Percentiles rank a stretch among this genome's conserved stretches.
Conservation (phyloP, 2,329 filamentous ascomycete species). For the Penicillium sp. region DNA sequence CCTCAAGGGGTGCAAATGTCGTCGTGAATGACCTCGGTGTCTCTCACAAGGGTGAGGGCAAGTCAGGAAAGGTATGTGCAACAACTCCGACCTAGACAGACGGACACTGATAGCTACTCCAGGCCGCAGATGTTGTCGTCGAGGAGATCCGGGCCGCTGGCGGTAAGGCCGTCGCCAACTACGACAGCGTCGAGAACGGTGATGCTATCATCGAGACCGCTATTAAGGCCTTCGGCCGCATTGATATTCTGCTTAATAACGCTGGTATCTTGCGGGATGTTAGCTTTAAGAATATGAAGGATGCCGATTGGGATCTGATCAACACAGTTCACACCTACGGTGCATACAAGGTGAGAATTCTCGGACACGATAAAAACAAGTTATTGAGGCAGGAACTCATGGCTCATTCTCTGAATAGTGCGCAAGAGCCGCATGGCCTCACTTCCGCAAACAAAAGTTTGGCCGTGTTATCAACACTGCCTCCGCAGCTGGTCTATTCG, state of each 20-base stretch:
- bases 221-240: conserved; percentile 58
- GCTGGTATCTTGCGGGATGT: conserved; percentile 92
- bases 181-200: conserved; percentile 79
- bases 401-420: conserved; percentile 52
- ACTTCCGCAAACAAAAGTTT: conserved; percentile 99
- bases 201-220: conserved; percentile 81
- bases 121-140: conserved; percentile 59
- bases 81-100: conserved; percentile 27
- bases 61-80: conserved; percentile 70
- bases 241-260: conserved; percentile 97
- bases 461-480: conserved; percentile 95
- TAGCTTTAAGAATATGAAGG: conserved; percentile 98
- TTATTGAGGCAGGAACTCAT: conserved; percentile 17
- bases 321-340: conserved; percentile 90
- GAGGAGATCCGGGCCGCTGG: conserved; percentile 68
- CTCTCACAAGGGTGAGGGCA: conserved; percentile 90
- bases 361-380: neutral
- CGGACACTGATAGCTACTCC: conserved; percentile 39
- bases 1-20: conserved; percentile 83
- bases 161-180: conserved; percentile 96
- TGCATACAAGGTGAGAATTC: conserved; percentile 71
- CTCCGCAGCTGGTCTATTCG: conserved; percentile 93
- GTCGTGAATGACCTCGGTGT: conserved; percentile 96
- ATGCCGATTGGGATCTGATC: conserved; percentile 94
- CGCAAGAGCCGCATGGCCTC: conserved; percentile 87